Percentiles rank a stretch among this genome's conserved stretches.
Evolutionary conservation across 495 filamentous ascomycete genomes (phyloP).

Genomic region (Opeltia flavorubescens): DNA sequence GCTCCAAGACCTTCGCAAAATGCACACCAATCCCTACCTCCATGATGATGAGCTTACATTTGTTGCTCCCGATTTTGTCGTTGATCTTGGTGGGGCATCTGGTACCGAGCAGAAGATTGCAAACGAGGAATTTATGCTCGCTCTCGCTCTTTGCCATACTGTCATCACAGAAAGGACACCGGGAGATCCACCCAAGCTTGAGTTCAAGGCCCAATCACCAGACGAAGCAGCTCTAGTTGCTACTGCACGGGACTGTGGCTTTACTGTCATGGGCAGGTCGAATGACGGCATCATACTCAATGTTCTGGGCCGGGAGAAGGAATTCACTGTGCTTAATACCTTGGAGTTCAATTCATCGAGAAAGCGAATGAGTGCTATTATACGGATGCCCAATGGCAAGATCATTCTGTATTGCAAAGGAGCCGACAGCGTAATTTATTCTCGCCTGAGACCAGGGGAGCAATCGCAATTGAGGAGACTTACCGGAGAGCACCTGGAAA

Average conservation of each 20-base stretch:
- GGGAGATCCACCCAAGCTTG: slow-evolving; percentile 76
- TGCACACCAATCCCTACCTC: slow-evolving; percentile 85
- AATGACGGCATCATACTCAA: slow-evolving; percentile 71
- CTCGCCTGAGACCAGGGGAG: slow-evolving; percentile 69
- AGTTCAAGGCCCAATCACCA: slow-evolving; percentile 94
- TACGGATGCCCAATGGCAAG: slow-evolving; percentile 85
- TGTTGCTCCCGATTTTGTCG: slow-evolving; percentile 74
- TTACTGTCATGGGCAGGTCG: slow-evolving; percentile 77
- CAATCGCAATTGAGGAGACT: slow-evolving; percentile 67
- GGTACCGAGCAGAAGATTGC: slow-evolving; percentile 64
- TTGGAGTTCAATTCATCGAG: slow-evolving; percentile 95
- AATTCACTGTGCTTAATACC: slow-evolving; percentile 82
- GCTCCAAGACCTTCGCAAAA: slow-evolving; percentile 52
- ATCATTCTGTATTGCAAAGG: slow-evolving; percentile 96
- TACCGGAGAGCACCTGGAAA: slow-evolving; percentile 89
- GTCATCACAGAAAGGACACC: slow-evolving; percentile 85
- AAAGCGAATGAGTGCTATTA: slow-evolving; percentile 97
- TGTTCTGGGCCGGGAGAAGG: slow-evolving; percentile 67
- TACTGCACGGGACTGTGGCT: slow-evolving; percentile 90
- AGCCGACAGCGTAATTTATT: slow-evolving; percentile 95
- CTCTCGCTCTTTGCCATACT: slow-evolving; percentile 87
- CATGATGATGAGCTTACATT: slow-evolving; percentile 84
- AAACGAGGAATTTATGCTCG: slow-evolving; percentile 85
- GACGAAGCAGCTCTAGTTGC: slow-evolving; percentile 93
- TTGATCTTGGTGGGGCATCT: slow-evolving; percentile 62